Conservation (phyloP, 495 filamentous ascomycete genomes). For the Diplogelasinospora grovesii region DNA sequence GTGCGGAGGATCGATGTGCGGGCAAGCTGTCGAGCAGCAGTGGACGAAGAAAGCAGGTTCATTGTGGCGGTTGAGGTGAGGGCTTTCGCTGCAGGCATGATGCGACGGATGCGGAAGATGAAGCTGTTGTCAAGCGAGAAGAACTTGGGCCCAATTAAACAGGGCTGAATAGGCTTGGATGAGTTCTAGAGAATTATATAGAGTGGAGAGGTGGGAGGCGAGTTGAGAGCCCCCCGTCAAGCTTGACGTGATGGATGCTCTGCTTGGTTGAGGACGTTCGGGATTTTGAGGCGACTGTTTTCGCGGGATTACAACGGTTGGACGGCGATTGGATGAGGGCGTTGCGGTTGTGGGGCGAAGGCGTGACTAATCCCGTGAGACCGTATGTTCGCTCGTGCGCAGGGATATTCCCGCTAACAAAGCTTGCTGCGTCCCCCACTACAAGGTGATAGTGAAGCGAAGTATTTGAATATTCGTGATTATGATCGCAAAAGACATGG, state of each 20-base stretch:
- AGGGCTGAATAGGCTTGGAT: not conserved
- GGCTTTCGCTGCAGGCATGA: not conserved
- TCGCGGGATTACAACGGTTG: slow-evolving; percentile 29
- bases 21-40: slow-evolving; percentile 32
- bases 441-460: too few relatives aligned
- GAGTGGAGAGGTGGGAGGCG: slow-evolving; percentile 21
- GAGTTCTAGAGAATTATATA: not conserved
- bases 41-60: slow-evolving; percentile 21
- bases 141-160: slow-evolving; percentile 6
- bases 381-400: not conserved
- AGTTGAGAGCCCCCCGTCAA: slow-evolving; percentile 16
- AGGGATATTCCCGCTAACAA: too few relatives aligned
- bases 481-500: too few relatives aligned
- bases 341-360: not conserved
- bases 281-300: slow-evolving; percentile 16
- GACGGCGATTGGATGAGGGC: slow-evolving; percentile 16
- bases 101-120: not conserved
- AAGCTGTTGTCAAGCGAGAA: not conserved
- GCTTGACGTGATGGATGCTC: slow-evolving; percentile 21
- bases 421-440: too few relatives aligned
- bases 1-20: slow-evolving; percentile 7
- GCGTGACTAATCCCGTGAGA: slow-evolving; percentile 13
- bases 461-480: too few relatives aligned
- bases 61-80: slow-evolving; percentile 5
- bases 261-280: not conserved